Conservation (phyloP, 768 basidiomycete genomes). For the Leccinum broughii region DNA sequence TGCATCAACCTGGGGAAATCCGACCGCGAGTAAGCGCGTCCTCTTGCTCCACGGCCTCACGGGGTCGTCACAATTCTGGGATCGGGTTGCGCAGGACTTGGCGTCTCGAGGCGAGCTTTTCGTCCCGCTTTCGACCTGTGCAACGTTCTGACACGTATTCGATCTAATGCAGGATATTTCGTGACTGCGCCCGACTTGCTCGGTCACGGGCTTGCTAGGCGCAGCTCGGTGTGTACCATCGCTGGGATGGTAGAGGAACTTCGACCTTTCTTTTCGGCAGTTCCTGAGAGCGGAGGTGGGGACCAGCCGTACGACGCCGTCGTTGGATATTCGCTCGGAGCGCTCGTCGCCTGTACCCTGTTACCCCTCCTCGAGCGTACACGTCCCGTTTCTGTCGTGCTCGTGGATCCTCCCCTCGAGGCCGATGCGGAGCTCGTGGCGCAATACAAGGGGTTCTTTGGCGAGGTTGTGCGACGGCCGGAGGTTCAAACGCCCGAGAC, state of each 20-base stretch:
- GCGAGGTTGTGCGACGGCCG: background rate
- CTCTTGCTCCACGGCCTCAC: conserved; percentile 25
- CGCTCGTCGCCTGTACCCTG: conserved; percentile 12
- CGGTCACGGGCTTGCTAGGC: conserved; percentile 18
- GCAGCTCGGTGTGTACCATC: conserved; percentile 15
- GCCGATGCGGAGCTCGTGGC: background rate
- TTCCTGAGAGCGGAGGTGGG: background rate
- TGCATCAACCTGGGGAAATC: conserved; percentile 19
- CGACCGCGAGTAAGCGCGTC: conserved; percentile 16
- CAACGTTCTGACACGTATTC: background rate
- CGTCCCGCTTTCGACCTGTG: background rate
- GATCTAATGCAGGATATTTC: conserved; percentile 20
- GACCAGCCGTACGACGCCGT: conserved; percentile 14
- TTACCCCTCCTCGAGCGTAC: conserved; percentile 15
- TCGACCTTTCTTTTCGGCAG: conserved; percentile 8
- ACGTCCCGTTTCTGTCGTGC: conserved; percentile 11
- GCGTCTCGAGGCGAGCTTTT: conserved; percentile 18
- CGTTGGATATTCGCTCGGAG: conserved; percentile 27
- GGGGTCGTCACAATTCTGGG: conserved; percentile 16
- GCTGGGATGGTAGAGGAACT: conserved; percentile 15
- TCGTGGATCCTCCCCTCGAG: conserved; percentile 23
- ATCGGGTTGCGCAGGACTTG: conserved; percentile 15
- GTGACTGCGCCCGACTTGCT: conserved; percentile 27
- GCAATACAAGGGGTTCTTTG: background rate
- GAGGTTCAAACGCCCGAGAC: background rate